These are phyloP conservation scores for Echria macrotheca DNA, from an alignment of 495 filamentous ascomycete genomes.

Conservation along the genomic window DNA sequence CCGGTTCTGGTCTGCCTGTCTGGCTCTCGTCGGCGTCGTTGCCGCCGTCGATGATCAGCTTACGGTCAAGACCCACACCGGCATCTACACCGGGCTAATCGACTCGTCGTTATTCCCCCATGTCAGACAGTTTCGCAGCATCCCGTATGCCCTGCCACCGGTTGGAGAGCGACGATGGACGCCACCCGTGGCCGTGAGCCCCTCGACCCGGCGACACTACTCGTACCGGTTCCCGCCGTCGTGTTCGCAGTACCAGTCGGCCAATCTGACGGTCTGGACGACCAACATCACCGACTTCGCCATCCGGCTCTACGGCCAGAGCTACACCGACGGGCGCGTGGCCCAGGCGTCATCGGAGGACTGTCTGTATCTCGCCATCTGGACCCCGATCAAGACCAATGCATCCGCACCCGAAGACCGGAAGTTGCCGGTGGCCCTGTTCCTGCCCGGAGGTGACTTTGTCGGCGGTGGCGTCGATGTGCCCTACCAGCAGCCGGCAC, in stretches of 20 bases:
- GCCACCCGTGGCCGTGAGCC: slow-evolving; percentile 29
- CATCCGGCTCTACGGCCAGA: slow-evolving; percentile 28
- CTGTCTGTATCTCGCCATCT: slow-evolving; percentile 51
- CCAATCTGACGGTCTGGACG: slow-evolving; percentile 29
- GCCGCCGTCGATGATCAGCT: too few species aligned
- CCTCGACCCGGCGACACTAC: slow-evolving; percentile 25
- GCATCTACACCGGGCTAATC: slow-evolving; percentile 36
- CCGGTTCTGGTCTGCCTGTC: too few species aligned
- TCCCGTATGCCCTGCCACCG: slow-evolving; percentile 41
- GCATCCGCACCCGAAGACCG: slow-evolving; percentile 16
- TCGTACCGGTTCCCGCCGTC: slow-evolving; percentile 33
- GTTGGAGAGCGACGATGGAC: slow-evolving; percentile 35
- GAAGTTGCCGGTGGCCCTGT: slow-evolving; percentile 45
- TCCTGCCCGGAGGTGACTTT: slow-evolving; percentile 43
- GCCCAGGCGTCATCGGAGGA: slow-evolving; percentile 40
- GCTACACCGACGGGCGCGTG: slow-evolving; percentile 26
- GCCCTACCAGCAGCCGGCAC: slow-evolving; percentile 38
- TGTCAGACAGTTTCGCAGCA: slow-evolving; percentile 42
- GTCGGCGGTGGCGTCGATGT: slow-evolving; percentile 35
- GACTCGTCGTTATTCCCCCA: slow-evolving; percentile 28
- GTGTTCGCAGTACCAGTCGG: slow-evolving; percentile 32
- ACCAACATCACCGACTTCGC: slow-evolving; percentile 31
- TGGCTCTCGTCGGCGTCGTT: too few species aligned
- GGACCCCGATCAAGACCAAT: slow-evolving; percentile 34
- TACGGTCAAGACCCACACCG: slow-evolving; percentile 29